Percentiles rank a stretch among this genome's conserved stretches.
Evolutionary conservation across 208 protist genomes (phyloP).

Genomic region (Porcisia hertigi): DNA sequence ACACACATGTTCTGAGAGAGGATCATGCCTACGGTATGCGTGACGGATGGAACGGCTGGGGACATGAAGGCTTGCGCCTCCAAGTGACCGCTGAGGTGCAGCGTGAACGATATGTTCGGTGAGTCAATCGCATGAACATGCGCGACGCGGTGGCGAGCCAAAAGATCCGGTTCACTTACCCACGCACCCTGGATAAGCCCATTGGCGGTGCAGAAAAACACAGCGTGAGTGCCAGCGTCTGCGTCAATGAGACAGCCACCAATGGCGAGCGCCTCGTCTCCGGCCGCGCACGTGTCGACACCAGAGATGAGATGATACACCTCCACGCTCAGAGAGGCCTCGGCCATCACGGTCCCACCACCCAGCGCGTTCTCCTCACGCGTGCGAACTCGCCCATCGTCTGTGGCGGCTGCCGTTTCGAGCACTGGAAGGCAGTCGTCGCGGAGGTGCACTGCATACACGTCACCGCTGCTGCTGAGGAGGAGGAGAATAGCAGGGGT

Average conservation of each 20-base stretch:
- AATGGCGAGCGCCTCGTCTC: slow-evolving; percentile 52
- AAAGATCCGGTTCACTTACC: slow-evolving; percentile 69
- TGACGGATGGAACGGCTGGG: slow-evolving; percentile 31
- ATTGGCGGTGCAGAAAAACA: slow-evolving; percentile 52
- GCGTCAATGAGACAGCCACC: slow-evolving; percentile 52
- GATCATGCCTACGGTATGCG: slow-evolving; percentile 42
- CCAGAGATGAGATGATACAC: slow-evolving; percentile 26
- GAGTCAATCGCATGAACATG: slow-evolving; percentile 1
- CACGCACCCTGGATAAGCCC: slow-evolving; percentile 51
- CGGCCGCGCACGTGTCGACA: neutral
- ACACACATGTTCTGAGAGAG: slow-evolving; percentile 59
- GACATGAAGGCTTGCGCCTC: slow-evolving; percentile 23
- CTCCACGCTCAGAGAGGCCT: slow-evolving; percentile 7
- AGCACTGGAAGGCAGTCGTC: slow-evolving; percentile 30
- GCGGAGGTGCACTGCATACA: slow-evolving; percentile 63
- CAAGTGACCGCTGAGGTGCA: slow-evolving; percentile 30
- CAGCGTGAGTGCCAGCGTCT: slow-evolving; percentile 67
- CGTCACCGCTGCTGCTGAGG: slow-evolving; percentile 68
- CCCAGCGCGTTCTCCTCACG: slow-evolving; percentile 12
- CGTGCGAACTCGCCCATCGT: slow-evolving; percentile 34
- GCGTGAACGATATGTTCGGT: slow-evolving; percentile 24
- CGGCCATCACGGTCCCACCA: slow-evolving; percentile 8
- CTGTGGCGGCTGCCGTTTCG: slow-evolving; percentile 14
- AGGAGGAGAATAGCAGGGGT: slow-evolving; percentile 56
- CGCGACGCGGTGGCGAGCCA: slow-evolving; percentile 50